Evolutionary conservation across 78 protist genomes (phyloP), one percentile per base, ranked within the genome.

Genomic region (Bigelowiella natans): DNA sequence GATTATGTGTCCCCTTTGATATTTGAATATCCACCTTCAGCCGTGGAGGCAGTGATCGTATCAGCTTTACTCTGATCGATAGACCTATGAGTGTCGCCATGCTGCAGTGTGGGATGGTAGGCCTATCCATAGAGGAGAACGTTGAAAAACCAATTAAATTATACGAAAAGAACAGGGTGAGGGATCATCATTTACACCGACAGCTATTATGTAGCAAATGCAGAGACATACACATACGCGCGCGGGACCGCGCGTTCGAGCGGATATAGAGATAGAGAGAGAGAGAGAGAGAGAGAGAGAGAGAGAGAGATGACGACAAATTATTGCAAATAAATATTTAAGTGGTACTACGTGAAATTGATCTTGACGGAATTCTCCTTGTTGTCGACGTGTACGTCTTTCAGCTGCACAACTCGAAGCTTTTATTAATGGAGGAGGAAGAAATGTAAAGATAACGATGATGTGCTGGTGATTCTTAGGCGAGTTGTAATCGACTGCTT

Each of bases 31-130:
- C 89, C 37, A 96, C 94, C 89, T 96, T 96, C 86, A 94, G 94
- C 1, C 95, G 38, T 26, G 88, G 31, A 7, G 98, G 97, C 29
- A 97, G 73, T 0, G 92, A 89, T 29, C 97, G 83, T 36, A 93
- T 31, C 29, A 97, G 90, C 92, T 96, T 95, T 38, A 94, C 97
- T 40, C 95, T 92, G 37, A 97, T 94, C 36, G 94, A 95, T 31
- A 97, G 89, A 0, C 98, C 98, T 11, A 96, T 97, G 38, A 97
- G 91, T 73, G 97, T 96, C 26, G 96, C 95, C 97, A 95, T 95
- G 39, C 94, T 89, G 85, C 98, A 97, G 93, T 96, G 97, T 1
- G 98, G 96, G 31, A 97, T 92, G 0, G 98, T 97, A 28, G 98
- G 98, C 64, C 73, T 51, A 51, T n/a, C n/a, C n/a, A n/a, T n/a